These are phyloP conservation scores for Xylariaceae sp. DNA, from an alignment of 2,329 filamentous ascomycete species.

Conservation along the genomic window DNA sequence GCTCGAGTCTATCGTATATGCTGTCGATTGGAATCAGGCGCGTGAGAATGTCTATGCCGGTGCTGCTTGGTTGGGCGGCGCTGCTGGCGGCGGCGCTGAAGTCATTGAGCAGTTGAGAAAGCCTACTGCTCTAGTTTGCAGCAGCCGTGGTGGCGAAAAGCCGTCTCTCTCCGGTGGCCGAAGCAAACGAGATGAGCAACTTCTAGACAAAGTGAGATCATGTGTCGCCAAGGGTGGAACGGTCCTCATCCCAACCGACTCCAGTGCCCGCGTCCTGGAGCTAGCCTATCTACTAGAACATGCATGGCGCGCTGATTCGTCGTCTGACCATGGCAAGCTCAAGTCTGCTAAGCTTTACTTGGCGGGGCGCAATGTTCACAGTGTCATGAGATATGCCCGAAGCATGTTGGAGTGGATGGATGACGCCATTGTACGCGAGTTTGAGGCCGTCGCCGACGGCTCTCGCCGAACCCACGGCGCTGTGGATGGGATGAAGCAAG, in stretches of 20 bases:
- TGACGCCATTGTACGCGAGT: slow-evolving; percentile 86
- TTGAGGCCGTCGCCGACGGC: slow-evolving; percentile 63
- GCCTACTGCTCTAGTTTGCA: slow-evolving; percentile 90
- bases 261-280: slow-evolving; percentile 89
- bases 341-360: slow-evolving; percentile 64
- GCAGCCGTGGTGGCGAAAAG: slow-evolving; percentile 71
- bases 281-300: slow-evolving; percentile 89
- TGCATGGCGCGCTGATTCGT: slow-evolving; percentile 69
- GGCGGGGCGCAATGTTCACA: slow-evolving; percentile 78
- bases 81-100: slow-evolving; percentile 73
- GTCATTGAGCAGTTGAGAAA: slow-evolving; percentile 91
- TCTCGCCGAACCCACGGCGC: slow-evolving; percentile 41
- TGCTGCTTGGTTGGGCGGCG: slow-evolving; percentile 86
- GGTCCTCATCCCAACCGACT: slow-evolving; percentile 89
- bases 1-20: slow-evolving; percentile 93
- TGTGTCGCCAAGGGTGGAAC: slow-evolving; percentile 80
- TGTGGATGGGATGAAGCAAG: slow-evolving; percentile 41
- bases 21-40: slow-evolving; percentile 97
- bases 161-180: slow-evolving; percentile 65
- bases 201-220: slow-evolving; percentile 74
- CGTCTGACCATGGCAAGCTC: slow-evolving; percentile 46
- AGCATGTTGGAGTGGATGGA: slow-evolving; percentile 99
- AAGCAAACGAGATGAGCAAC: slow-evolving; percentile 75
- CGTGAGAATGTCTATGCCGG: slow-evolving; percentile 90
- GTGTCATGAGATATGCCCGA: slow-evolving; percentile 82